These are phyloP conservation scores for Diplocarpon mali DNA, from an alignment of 2,329 filamentous ascomycete genomes.

Conservation along the genomic window DNA sequence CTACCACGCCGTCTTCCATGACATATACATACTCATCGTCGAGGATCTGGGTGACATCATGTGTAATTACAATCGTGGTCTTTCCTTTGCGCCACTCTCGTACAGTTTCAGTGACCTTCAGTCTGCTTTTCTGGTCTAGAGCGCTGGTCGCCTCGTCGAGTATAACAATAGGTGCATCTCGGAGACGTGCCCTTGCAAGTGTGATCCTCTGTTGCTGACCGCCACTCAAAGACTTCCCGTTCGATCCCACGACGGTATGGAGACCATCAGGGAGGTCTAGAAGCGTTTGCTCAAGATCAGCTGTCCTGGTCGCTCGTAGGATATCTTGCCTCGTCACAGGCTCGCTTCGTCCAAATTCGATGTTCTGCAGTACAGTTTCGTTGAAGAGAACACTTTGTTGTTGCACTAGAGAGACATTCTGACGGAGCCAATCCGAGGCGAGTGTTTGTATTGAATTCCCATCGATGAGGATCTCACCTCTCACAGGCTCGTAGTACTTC, in stretches of 20 bases:
- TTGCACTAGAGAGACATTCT: slow-evolving; percentile 70
- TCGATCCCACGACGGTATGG: slow-evolving; percentile 58
- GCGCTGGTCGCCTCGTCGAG: slow-evolving; percentile 85
- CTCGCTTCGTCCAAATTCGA: slow-evolving; percentile 55
- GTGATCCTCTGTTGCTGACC: slow-evolving; percentile 77
- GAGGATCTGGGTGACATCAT: slow-evolving; percentile 69
- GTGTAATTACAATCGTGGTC: slow-evolving; percentile 89
- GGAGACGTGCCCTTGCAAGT: slow-evolving; percentile 64
- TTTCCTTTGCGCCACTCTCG: slow-evolving; percentile 66
- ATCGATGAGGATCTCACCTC: slow-evolving; percentile 61
- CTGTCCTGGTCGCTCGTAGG: slow-evolving; percentile 49
- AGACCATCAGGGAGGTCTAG: slow-evolving; percentile 55
- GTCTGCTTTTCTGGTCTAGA: slow-evolving; percentile 62
- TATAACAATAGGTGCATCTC: slow-evolving; percentile 70
- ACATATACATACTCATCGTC: slow-evolving; percentile 70
- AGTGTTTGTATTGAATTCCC: slow-evolving; percentile 49
- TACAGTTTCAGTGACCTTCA: slow-evolving; percentile 61
- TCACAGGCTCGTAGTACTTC: slow-evolving; percentile 58
- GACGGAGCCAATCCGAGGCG: slow-evolving; percentile 60
- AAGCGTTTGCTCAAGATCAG: slow-evolving; percentile 59
- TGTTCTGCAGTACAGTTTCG: slow-evolving; percentile 67
- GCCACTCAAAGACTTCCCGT: slow-evolving; percentile 65
- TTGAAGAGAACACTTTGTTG: slow-evolving; percentile 75
- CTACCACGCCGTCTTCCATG: slow-evolving; percentile 56
- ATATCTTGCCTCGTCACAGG: slow-evolving; percentile 46